Conservation (phyloP, 2,329 filamentous ascomycete species). For the Nothopassalora personata region DNA sequence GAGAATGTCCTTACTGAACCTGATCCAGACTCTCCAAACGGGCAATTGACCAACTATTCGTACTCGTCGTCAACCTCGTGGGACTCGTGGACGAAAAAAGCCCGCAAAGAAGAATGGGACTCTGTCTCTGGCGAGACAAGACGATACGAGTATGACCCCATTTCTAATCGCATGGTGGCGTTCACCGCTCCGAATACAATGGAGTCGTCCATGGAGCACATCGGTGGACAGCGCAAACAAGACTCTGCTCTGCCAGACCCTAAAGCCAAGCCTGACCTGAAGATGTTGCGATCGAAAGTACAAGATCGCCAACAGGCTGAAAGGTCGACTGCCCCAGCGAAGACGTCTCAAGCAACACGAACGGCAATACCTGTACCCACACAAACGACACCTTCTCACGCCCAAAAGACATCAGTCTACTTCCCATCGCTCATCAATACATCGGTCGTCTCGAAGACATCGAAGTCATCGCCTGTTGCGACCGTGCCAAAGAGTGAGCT, state of each 20-base stretch:
- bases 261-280: conserved; percentile 4
- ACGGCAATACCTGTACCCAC: conserved; percentile 19
- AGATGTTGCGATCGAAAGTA: background rate
- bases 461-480: conserved; percentile 26
- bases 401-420: conserved; percentile 18
- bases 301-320: background rate
- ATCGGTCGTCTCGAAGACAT: conserved; percentile 10
- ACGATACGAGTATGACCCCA: conserved; percentile 34
- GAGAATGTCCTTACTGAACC: conserved; percentile 11
- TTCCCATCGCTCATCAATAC: conserved; percentile 26
- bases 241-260: background rate
- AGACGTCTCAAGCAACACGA: conserved; percentile 9
- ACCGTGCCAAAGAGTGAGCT: conserved; percentile 36
- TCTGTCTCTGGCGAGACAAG: conserved; percentile 26
- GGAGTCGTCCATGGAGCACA: background rate
- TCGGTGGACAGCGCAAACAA: no score
- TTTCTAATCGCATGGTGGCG: conserved; percentile 35
- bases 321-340: conserved; percentile 5
- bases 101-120: conserved; percentile 30
- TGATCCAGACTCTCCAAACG: conserved; percentile 13
- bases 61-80: conserved; percentile 27
- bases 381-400: conserved; percentile 3
- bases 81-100: conserved; percentile 31
- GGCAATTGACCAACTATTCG: conserved; percentile 21
- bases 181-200: conserved; percentile 6